Base-by-base conservation (phyloP, 768 basidiomycete genomes). In the Xerocomellus amylosporus region DNA sequence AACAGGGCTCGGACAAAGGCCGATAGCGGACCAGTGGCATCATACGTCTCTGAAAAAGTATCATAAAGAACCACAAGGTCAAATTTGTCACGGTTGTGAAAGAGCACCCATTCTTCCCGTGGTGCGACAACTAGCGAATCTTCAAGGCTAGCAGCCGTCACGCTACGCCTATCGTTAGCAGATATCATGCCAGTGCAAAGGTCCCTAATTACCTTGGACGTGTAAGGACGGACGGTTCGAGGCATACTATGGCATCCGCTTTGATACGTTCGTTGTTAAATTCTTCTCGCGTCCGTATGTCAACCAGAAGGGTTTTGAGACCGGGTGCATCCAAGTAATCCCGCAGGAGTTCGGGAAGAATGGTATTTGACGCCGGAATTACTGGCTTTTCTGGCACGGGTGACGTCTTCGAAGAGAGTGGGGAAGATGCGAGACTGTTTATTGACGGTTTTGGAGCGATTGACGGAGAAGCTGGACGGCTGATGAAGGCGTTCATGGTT, bases 21-120 rank as follows among this genome's bases (percentile, higher is more conserved):
- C 2, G 81, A 76, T n/a, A 89, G 67, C 0, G 85, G 81, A 0
- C 83, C 76, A 10, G 75, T 75, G 19, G 74, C 68, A 2, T 78
- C 80, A 48, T 83, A 78, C 17, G 75, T 69, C 50, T 80, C 76
- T 43, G 90, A 85, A 30, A 76, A 69, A 46, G 79, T 64, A 69
- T 98, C 95, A 69, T 94, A 94, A 4, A 98, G 74, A 15, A 87
- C 90, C 24, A 99, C 84, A 20, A 95, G 71, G 60, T 97, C 94
- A 67, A 90, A 96, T 61, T 88, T 87, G 64, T 93, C 83, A 38
- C 96, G 88, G 56, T 92, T 88, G 39, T 74, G 69, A 69, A 98
- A 98, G n/a, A 89, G 76, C 2, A 78, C 77, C 42, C 76, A 76
- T 71, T 98, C 95, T 37, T 79, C 67, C 36, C 78, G 75, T 2